Evolutionary conservation across 179 eudicot genomes (phyloP).

Genomic region (Nepenthes alata): DNA sequence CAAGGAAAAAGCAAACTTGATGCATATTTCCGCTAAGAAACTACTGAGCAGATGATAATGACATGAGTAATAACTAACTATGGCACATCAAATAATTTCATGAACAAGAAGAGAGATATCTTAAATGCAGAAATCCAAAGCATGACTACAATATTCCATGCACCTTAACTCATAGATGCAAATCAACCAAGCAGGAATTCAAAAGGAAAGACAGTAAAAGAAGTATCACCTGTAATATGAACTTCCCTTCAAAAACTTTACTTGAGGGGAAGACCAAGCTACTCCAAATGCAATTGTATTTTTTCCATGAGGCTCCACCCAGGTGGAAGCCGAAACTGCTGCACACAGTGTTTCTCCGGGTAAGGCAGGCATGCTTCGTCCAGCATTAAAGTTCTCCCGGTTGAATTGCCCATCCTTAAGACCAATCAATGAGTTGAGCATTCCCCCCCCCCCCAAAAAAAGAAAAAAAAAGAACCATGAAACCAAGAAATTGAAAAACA

Average conservation of each 20-base stretch:
- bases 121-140: no score
- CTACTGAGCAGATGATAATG: no score
- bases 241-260: constrained; percentile 78
- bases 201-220: background rate
- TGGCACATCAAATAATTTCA: no score
- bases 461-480: constrained; percentile 2
- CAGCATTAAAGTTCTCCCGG: constrained; percentile 58
- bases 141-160: no score
- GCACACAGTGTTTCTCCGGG: constrained; percentile 87
- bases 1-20: no score
- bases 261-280: constrained; percentile 93
- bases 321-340: constrained; percentile 82
- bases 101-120: no score
- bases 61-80: no score
- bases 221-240: constrained; percentile 60
- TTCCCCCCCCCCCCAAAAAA: background rate
- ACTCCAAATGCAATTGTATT: constrained; percentile 79
- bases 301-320: constrained; percentile 98
- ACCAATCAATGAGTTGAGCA: constrained; percentile 1
- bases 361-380: constrained; percentile 73
- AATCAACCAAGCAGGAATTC: background rate
- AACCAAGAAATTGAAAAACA: background rate
- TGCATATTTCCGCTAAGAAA: no score
- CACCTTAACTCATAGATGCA: no score
- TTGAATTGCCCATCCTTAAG: constrained; percentile 87